Evolutionary conservation across 306 rosid species (phyloP).

Genomic region (Chamaecrista fasciculata): DNA sequence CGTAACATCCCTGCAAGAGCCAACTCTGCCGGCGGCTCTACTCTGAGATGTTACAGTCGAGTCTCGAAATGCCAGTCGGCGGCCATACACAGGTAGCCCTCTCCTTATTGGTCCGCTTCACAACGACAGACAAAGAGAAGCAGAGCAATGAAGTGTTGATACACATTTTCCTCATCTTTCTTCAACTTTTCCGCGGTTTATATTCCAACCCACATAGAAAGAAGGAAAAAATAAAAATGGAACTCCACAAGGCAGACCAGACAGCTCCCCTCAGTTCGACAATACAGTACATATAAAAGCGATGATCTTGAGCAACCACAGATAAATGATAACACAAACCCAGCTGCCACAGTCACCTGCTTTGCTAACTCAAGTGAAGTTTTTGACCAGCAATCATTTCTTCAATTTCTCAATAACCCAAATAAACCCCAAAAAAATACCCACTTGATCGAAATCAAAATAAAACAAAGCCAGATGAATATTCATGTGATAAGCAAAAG

Average conservation of each 20-base stretch:
- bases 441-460: slow-evolving; percentile 27
- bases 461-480: slow-evolving; percentile 22
- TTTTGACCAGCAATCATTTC: background rate
- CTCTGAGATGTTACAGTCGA: too few relatives aligned
- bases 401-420: background rate
- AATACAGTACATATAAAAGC: background rate
- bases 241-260: background rate
- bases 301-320: background rate
- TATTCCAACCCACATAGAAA: background rate
- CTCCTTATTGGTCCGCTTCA: too few relatives aligned
- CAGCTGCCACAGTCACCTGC: background rate
- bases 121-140: background rate
- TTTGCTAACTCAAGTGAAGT: background rate
- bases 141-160: background rate
- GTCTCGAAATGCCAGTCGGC: too few relatives aligned
- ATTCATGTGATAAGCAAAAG: background rate
- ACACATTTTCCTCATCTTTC: background rate
- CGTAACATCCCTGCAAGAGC: too few relatives aligned
- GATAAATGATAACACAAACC: background rate
- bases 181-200: background rate
- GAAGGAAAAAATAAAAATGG: background rate
- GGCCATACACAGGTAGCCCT: too few relatives aligned
- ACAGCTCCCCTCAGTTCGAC: background rate
- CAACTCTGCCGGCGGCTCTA: too few relatives aligned
- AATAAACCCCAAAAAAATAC: slow-evolving; percentile 26